Base-by-base conservation (phyloP, 495 filamentous ascomycete species). In the Darksidea phi region DNA sequence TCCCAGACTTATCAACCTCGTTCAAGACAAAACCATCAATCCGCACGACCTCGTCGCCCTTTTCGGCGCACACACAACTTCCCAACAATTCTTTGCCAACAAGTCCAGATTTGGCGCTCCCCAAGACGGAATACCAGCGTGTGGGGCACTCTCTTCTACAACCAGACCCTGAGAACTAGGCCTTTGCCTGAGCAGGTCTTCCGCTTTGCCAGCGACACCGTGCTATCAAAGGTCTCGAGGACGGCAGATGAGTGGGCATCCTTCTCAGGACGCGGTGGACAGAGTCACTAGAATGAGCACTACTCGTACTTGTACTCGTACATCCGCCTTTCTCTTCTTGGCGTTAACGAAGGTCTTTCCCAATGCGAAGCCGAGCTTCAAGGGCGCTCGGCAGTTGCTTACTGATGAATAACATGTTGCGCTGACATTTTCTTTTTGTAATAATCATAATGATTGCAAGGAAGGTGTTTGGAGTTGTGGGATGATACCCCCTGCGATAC, bases 41-140 rank as follows among this genome's bases (percentile, higher is more conserved):
- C 61, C 77, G 0, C 63, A 68, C 36, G 77, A 74, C 28, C 71
- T 82, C 2, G 74, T 75, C 1, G 79, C 80, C 0, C 73, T 83
- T 0, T 61, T 83, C 1, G 80, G 80, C 23, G 78, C 80, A 0
- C 80, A 83, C 69, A 77, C 75, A 0, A 72, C 72, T 8, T 71
- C 73, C 50, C 70, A 71, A 53, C 79, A 82, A 58, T 72, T 66
- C 36, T 77, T 76, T 55, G 72, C 78, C 37, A 71, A 82, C 0
- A 61, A n/a, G 6, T 42, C 55, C 1, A 49, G 20, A 6, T 10
- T 32, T 3, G 58, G 68, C 15, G 72, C 68, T 17, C 63, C 79
- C 0, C 77, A 78, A 59, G 77, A 79, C 62, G 64, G 57, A 43
- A 78, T 74, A 0, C 76, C 76, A 1, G 73, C 15, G 69, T 74